A percentile compares a stretch with the other conserved stretches of the same genome.
phyloP scores from a whole-genome alignment of 352 stramenopile species.

The Phytophthora sansomeana region DNA sequence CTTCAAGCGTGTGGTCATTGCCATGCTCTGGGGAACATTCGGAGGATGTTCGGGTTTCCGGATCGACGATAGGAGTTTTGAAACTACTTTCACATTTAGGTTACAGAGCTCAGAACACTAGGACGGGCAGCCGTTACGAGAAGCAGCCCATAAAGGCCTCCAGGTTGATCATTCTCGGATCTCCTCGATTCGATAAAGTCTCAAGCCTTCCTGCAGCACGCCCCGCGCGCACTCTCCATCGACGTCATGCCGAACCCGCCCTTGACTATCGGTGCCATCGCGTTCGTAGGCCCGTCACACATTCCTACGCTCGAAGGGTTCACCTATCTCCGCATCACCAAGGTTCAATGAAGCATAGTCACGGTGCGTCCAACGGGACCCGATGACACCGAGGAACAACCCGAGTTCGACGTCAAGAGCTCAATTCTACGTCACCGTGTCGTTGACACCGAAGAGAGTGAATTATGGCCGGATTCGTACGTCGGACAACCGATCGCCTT shows the following conservation, averaged over 20 bases:
- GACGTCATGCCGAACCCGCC: no score
- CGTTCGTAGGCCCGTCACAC: not conserved
- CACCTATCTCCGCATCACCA: not conserved
- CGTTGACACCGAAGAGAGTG: not conserved
- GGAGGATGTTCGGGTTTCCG: conserved; percentile 11
- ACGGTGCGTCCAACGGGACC: no score
- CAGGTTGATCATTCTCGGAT: no score
- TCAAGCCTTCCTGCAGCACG: not conserved
- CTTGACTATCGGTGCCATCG: no score
- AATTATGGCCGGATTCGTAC: not conserved
- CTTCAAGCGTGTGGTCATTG: no score
- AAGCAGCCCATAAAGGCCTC: no score
- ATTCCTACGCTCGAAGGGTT: conserved; percentile 1
- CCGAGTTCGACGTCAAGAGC: not conserved
- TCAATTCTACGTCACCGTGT: not conserved
- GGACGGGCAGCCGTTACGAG: no score
- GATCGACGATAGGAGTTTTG: conserved; percentile 2
- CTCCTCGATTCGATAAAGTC: no score
- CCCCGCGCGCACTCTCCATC: no score
- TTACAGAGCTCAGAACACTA: no score
- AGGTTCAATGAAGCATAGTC: not conserved
- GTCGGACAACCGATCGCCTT: not conserved
- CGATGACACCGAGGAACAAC: no score
- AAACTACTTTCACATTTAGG: not conserved
- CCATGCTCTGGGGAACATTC: conserved; percentile 2